phyloP scores from a whole-genome alignment of 176 grass and related monocot species.

The Carex scoparia region DNA sequence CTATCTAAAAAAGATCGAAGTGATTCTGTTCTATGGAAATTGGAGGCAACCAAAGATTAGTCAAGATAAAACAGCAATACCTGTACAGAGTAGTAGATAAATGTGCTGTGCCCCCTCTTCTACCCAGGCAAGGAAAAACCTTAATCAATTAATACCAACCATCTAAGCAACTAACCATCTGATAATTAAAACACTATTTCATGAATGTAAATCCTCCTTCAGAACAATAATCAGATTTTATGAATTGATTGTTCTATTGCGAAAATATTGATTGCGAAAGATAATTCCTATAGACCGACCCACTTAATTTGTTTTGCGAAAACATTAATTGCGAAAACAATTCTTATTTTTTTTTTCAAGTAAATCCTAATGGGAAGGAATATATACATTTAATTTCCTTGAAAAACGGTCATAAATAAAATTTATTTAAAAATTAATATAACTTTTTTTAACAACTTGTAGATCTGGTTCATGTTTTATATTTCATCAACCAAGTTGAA shows the following conservation, averaged over 20 bases:
- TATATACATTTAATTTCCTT: not conserved
- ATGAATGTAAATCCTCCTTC: not conserved
- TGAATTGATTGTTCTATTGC: not conserved
- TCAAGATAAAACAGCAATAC: not conserved
- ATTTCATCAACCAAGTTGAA: not conserved
- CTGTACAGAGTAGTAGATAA: not conserved
- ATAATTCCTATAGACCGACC: not conserved
- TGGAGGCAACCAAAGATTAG: not conserved
- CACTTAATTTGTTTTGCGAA: not conserved
- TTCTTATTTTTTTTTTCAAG: not conserved
- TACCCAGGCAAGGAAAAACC: not conserved
- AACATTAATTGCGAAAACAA: not conserved
- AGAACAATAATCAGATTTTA: not conserved
- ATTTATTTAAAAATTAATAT: not conserved
- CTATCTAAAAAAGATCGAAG: not conserved
- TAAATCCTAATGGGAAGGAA: not conserved
- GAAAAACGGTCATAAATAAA: not conserved
- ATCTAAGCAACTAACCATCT: not conserved
- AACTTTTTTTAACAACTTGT: not conserved
- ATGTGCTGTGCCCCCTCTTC: not conserved
- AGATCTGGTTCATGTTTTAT: not conserved
- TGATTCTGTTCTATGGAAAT: not conserved
- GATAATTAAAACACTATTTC: not conserved
- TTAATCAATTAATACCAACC: constrained; percentile 1
- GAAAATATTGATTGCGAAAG: constrained; percentile 2